Base-by-base conservation (phyloP, 1,284 basidiomycete genomes). In the Cryptococcus deneoformans region DNA sequence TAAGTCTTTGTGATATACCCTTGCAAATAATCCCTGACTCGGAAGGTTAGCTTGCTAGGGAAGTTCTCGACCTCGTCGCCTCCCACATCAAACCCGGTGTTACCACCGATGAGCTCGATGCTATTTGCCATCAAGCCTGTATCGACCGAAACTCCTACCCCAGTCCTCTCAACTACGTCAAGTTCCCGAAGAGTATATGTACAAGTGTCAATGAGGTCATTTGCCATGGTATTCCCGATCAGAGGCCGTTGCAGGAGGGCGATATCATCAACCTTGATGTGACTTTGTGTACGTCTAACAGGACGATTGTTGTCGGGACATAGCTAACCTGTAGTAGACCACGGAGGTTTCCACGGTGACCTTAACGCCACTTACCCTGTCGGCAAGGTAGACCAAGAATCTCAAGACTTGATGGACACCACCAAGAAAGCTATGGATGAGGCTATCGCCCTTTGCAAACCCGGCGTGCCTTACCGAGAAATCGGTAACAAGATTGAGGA, bases 201-300 rank as follows among this genome's bases (percentile, higher is more conserved):
- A 95, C 89, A 79, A 71, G 89, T 84, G 81, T 99, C 45, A 99
- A 99, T 78, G 96, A 99, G 77, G 88, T 87, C 56, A 95, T 99
- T 69, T 99, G 96, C 76, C 96, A 99, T 77, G 92, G 92, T 55
- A 96, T 97, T 64, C 93, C 93, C 46, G 93, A 96, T 79, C 83
- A 89, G 67, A 82, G 92, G 56, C 90, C 87, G 64, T 16, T 50
- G n/a, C 45, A 65, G 82, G 89, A 95, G 66, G 93, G 93, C 34
- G 94, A 97, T 77, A 97, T 97, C 67, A 80, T 96, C 74, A 96
- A 96, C 76, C 85, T 95, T 49, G 95, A 84, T 60, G 81, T 84
- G 3, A 77, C 82, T 6, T 70, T 83, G n/a, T 79, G 73, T 76
- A 57, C 66, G 75, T 65, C 20, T 5, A 45, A 29, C 29, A 4